A percentile compares a stretch with the other conserved stretches of the same genome.
phyloP scores from a whole-genome alignment of 2,329 filamentous ascomycete genomes.

The Trichophyton schoenleinii region DNA sequence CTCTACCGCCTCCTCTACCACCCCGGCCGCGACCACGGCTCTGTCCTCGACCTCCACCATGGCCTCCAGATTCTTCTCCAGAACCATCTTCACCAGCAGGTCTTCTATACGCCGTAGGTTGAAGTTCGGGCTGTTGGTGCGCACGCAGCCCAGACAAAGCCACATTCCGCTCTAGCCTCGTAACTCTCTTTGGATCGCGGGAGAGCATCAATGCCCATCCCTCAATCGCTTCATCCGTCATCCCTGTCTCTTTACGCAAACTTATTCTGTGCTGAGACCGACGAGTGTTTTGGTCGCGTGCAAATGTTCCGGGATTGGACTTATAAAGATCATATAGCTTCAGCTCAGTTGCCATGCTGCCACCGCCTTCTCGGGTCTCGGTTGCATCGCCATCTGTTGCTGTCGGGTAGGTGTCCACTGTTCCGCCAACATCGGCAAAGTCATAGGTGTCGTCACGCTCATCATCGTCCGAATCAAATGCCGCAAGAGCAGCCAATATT shows the following conservation, averaged over 20 bases:
- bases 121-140: slow-evolving; percentile 46
- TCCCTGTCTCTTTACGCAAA: slow-evolving; percentile 62
- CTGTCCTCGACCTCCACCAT: slow-evolving; percentile 25
- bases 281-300: slow-evolving; percentile 57
- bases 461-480: slow-evolving; percentile 89
- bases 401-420: slow-evolving; percentile 48
- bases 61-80: slow-evolving; percentile 16
- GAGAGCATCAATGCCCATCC: slow-evolving; percentile 83
- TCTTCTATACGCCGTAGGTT: slow-evolving; percentile 51
- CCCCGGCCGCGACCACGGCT: slow-evolving; percentile 39
- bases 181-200: slow-evolving; percentile 56
- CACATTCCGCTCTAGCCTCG: slow-evolving; percentile 58
- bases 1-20: slow-evolving; percentile 39
- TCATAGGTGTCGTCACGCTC: slow-evolving; percentile 97
- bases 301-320: slow-evolving; percentile 52
- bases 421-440: slow-evolving; percentile 77
- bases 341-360: slow-evolving; percentile 42
- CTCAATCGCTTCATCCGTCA: slow-evolving; percentile 90
- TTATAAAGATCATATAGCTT: slow-evolving; percentile 61
- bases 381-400: slow-evolving; percentile 44
- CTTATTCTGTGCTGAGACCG: slow-evolving; percentile 49
- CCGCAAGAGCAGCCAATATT: slow-evolving; percentile 74
- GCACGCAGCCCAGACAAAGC: slow-evolving; percentile 40
- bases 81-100: slow-evolving; percentile 14
- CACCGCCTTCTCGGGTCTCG: slow-evolving; percentile 29